A percentile compares a stretch with the other conserved stretches of the same genome.
Evolutionary conservation across 345 rosid genomes (phyloP).

Genomic region (Corymbia maculata): DNA sequence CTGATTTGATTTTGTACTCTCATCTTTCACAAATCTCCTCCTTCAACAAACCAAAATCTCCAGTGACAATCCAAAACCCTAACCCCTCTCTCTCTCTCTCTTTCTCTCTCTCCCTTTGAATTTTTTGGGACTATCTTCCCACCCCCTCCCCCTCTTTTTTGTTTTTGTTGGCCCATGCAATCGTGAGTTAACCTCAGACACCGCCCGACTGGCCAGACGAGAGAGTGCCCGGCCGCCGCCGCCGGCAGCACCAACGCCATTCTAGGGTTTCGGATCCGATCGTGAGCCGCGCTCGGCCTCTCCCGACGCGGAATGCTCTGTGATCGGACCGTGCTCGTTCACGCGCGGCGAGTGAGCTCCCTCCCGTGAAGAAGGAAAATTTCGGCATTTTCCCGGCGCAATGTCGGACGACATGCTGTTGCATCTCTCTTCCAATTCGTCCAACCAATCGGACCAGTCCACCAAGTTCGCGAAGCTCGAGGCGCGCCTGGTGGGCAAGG

Average conservation of each 20-base stretch:
- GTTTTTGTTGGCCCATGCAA: background rate
- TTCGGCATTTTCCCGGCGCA: background rate
- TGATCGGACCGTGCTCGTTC: background rate
- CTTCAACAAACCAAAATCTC: background rate
- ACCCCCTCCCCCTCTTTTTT: background rate
- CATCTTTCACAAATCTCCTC: background rate
- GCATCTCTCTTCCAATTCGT: conserved; percentile 92
- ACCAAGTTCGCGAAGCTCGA: conserved; percentile 97
- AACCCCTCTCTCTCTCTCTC: background rate
- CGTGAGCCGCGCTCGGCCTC: background rate
- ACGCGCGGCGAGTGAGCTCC: background rate
- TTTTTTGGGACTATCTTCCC: background rate
- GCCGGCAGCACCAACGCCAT: background rate
- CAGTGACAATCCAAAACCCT: background rate
- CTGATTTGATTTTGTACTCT: background rate
- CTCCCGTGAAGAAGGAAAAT: background rate
- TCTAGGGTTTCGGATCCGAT: background rate
- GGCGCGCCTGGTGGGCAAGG: conserved; percentile 94
- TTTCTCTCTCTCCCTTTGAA: background rate
- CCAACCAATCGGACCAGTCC: conserved; percentile 95
- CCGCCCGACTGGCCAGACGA: background rate
- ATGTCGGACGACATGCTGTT: conserved; percentile 87
- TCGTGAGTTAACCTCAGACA: background rate
- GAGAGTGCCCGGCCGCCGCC: background rate
- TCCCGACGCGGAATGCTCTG: background rate